phyloP scores from a whole-genome alignment of 208 protist species.

The Acanthamoeba healyi region DNA sequence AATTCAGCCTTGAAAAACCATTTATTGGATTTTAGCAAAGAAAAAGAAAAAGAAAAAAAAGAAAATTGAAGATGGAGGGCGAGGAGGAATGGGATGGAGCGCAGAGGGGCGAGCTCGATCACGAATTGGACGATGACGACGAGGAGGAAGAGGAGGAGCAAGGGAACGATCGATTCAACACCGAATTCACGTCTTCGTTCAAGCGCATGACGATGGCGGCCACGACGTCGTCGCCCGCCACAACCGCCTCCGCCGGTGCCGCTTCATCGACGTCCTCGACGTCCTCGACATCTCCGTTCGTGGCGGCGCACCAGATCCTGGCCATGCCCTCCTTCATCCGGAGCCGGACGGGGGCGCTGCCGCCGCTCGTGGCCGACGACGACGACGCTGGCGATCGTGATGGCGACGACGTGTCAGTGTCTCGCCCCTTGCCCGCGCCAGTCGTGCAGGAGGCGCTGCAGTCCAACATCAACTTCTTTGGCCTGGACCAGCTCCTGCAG shows the following conservation, averaged over 20 bases:
- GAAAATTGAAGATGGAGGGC: not conserved
- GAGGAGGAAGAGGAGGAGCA: not conserved
- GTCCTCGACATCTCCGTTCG: not conserved
- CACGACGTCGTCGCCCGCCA: no score
- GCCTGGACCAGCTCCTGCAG: not conserved
- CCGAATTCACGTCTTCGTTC: not conserved
- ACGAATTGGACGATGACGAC: constrained; percentile 10
- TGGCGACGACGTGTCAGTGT: not conserved
- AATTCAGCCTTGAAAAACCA: no score
- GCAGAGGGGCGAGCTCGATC: constrained; percentile 15
- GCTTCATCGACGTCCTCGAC: not conserved
- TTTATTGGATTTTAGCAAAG: no score
- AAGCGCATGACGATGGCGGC: not conserved
- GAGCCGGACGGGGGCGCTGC: not conserved
- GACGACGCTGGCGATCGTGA: no score
- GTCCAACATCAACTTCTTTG: constrained; percentile 46
- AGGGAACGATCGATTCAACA: not conserved
- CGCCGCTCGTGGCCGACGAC: not conserved
- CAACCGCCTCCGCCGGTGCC: not conserved
- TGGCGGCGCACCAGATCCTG: not conserved
- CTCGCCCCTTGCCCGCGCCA: not conserved
- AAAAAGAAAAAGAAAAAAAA: not conserved
- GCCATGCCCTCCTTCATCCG: constrained; percentile 7
- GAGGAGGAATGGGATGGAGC: not conserved
- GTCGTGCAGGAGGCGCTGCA: not conserved